These are phyloP conservation scores for Plectosphaerella sp. DNA, from an alignment of 2,329 filamentous ascomycete genomes.

Conservation along the genomic window DNA sequence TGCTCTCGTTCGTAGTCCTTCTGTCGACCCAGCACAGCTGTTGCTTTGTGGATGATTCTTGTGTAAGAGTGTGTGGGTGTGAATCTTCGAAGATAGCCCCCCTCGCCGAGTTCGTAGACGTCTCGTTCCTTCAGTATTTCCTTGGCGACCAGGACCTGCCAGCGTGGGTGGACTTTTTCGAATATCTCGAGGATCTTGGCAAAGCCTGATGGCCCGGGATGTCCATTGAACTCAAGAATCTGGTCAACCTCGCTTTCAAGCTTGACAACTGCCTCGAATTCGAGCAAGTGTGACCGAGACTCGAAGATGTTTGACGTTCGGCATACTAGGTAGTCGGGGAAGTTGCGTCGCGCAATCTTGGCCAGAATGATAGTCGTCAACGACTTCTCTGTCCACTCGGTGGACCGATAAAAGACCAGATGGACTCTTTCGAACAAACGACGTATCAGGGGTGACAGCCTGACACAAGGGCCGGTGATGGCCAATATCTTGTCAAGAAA, in stretches of 20 bases:
- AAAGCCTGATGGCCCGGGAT: slow-evolving; percentile 60
- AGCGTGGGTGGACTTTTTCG: slow-evolving; percentile 73
- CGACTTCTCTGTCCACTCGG: slow-evolving; percentile 96
- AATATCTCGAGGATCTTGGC: slow-evolving; percentile 68
- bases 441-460: slow-evolving; percentile 67
- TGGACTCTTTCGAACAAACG: slow-evolving; percentile 92
- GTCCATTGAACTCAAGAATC: slow-evolving; percentile 74
- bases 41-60: slow-evolving; percentile 83
- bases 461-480: slow-evolving; percentile 77
- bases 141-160: slow-evolving; percentile 67
- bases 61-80: slow-evolving; percentile 93
- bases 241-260: slow-evolving; percentile 78
- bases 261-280: slow-evolving; percentile 83
- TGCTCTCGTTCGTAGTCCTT: slow-evolving; percentile 80
- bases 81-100: slow-evolving; percentile 82
- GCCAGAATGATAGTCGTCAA: slow-evolving; percentile 91
- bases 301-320: slow-evolving; percentile 85
- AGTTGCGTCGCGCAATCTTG: slow-evolving; percentile 82
- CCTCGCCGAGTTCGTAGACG: slow-evolving; percentile 77
- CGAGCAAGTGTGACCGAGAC: slow-evolving; percentile 69
- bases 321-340: slow-evolving; percentile 85
- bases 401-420: slow-evolving; percentile 91
- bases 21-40: slow-evolving; percentile 72
- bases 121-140: slow-evolving; percentile 74
- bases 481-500: slow-evolving; percentile 74